Evolutionary conservation across 805 yeast species (phyloP).

Genomic region (Yamadazyma phyllophila): DNA sequence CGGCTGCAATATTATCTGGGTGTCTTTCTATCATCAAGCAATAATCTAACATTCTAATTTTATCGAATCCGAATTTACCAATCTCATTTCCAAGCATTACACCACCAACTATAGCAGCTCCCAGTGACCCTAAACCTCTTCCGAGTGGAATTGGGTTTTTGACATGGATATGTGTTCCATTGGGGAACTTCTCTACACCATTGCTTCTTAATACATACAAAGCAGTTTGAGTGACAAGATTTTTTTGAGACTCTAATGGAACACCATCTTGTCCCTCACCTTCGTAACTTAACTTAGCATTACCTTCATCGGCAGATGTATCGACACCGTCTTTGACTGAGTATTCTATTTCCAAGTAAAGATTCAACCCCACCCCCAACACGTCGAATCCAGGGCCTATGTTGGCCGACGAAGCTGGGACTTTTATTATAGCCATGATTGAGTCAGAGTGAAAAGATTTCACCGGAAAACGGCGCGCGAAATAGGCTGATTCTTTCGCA

Average conservation of each 20-base stretch:
- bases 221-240: constrained; percentile 90
- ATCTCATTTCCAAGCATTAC: constrained; percentile 84
- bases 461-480: constrained; percentile 2
- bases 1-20: constrained; percentile 97
- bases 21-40: constrained; percentile 97
- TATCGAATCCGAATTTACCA: constrained; percentile 69
- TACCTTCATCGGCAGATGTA: constrained; percentile 59
- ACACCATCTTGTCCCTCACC: constrained; percentile 82
- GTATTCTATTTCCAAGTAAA: constrained; percentile 71
- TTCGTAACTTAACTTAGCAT: constrained; percentile 67
- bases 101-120: constrained; percentile 98
- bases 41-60: constrained; percentile 85
- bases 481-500: neutral
- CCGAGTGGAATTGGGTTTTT: constrained; percentile 93
- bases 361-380: constrained; percentile 81
- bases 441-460: constrained; percentile 2
- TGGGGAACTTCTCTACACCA: constrained; percentile 71
- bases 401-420: constrained; percentile 97
- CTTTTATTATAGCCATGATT: constrained; percentile 43
- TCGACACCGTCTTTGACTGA: constrained; percentile 51
- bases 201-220: constrained; percentile 86
- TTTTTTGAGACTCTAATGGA: constrained; percentile 73
- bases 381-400: constrained; percentile 99
- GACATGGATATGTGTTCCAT: constrained; percentile 78
- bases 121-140: constrained; percentile 95